A percentile compares a stretch with the other conserved stretches of the same genome.
phyloP scores from a whole-genome alignment of 345 rosid genomes.

The Hypericum androsaemum region DNA sequence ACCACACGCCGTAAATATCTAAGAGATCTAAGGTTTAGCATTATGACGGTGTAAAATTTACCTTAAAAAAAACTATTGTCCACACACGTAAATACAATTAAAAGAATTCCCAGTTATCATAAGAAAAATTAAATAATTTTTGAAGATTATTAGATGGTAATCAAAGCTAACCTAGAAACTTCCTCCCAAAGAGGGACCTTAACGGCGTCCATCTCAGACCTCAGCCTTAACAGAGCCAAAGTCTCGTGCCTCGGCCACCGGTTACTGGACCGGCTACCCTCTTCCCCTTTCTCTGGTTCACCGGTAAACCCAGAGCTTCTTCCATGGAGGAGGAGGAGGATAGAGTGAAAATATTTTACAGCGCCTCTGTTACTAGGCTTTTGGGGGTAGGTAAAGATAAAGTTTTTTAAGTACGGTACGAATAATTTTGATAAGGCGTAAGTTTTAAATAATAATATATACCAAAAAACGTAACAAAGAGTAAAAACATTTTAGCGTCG shows the following conservation, averaged over 20 bases:
- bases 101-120: too few relatives aligned
- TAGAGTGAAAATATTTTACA: constrained; percentile 6
- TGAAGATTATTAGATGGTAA: neutral
- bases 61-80: too few relatives aligned
- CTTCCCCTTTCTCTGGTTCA: constrained; percentile 23
- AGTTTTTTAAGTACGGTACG: too few relatives aligned
- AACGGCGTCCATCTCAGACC: constrained; percentile 20
- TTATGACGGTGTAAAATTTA: too few relatives aligned
- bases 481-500: too few relatives aligned
- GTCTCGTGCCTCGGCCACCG: constrained; percentile 26
- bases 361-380: constrained; percentile 1
- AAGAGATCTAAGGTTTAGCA: too few relatives aligned
- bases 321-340: neutral
- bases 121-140: neutral
- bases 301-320: constrained; percentile 32
- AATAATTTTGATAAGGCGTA: too few relatives aligned
- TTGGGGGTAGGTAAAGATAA: too few relatives aligned
- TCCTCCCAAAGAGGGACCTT: constrained; percentile 27
- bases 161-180: constrained; percentile 20
- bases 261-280: constrained; percentile 28
- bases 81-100: too few relatives aligned
- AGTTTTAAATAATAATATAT: too few relatives aligned
- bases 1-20: too few relatives aligned
- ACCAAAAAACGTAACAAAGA: too few relatives aligned
- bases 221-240: constrained; percentile 18